A percentile compares a stretch with the other conserved stretches of the same genome.
phyloP scores from a whole-genome alignment of 257 asterid species.

The Solanum chaucha region DNA sequence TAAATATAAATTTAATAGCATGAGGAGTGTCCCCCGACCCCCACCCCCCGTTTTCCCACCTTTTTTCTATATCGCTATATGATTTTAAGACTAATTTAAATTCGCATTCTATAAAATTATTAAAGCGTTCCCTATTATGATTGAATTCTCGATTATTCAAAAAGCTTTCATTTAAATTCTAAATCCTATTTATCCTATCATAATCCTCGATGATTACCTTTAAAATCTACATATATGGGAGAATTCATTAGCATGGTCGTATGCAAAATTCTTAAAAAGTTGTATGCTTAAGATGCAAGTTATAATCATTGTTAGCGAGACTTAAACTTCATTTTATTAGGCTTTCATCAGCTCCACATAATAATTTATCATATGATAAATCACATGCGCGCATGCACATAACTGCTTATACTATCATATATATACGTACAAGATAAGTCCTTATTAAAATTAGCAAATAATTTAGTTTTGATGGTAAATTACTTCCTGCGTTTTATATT shows the following conservation, averaged over 20 bases:
- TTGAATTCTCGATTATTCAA: neutral
- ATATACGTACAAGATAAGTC: too few species aligned
- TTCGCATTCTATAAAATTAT: neutral
- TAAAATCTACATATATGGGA: neutral
- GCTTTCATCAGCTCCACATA: neutral
- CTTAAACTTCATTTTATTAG: neutral
- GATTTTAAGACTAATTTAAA: neutral
- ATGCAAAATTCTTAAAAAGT: too few species aligned
- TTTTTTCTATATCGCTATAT: neutral
- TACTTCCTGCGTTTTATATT: too few species aligned
- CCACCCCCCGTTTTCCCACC: neutral
- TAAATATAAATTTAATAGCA: neutral
- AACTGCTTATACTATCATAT: neutral
- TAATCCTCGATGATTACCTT: neutral
- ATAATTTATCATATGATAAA: neutral
- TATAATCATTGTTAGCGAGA: neutral
- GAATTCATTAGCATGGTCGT: neutral
- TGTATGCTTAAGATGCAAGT: neutral
- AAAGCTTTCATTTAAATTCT: neutral
- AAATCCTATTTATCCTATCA: neutral
- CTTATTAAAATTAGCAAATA: too few species aligned
- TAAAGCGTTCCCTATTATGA: accelerated
- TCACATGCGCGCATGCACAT: neutral
- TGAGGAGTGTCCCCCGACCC: neutral
- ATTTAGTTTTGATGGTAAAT: neutral